Evolutionary conservation across 495 filamentous ascomycete species (phyloP).

Genomic region (Lentithecium fluviatile): DNA sequence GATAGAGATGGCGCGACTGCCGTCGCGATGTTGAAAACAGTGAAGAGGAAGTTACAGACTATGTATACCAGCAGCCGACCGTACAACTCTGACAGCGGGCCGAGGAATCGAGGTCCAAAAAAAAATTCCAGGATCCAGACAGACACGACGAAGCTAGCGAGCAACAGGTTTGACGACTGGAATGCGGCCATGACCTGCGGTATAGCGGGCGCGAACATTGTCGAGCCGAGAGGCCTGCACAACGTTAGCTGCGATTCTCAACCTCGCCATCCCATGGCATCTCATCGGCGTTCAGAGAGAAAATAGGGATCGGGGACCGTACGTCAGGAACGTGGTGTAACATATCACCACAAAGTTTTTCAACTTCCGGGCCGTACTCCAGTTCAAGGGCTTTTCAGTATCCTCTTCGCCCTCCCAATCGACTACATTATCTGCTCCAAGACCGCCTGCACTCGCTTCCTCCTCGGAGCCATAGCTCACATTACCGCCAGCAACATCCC

Average conservation of each 20-base stretch:
- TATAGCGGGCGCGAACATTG: conserved; percentile 35
- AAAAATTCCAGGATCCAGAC: conserved; percentile 45
- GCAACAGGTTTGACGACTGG: conserved; percentile 11
- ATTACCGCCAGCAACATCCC: too few relatives aligned
- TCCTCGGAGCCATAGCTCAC: too few relatives aligned
- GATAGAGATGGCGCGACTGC: conserved; percentile 44
- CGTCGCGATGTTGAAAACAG: conserved; percentile 49
- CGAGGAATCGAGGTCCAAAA: conserved; percentile 38
- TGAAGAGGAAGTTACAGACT: conserved; percentile 46
- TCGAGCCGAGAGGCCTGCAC: conserved; percentile 37
- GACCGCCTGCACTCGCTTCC: too few relatives aligned
- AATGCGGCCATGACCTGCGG: conserved; percentile 18
- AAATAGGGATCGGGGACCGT: conserved; percentile 22
- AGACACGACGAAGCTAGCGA: conserved; percentile 43
- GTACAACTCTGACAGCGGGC: conserved; percentile 48
- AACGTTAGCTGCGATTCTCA: background rate
- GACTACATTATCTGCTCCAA: conserved; percentile 23
- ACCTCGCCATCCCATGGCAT: too few relatives aligned
- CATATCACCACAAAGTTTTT: conserved; percentile 26
- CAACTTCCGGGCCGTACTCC: conserved; percentile 11
- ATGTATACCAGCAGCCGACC: conserved; percentile 46
- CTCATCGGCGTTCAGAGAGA: background rate
- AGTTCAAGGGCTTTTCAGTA: conserved; percentile 26
- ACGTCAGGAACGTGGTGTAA: conserved; percentile 36
- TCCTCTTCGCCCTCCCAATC: conserved; percentile 24